Evolutionary conservation across 2,329 filamentous ascomycete genomes (phyloP).

Genomic region (Cercospora sesami): DNA sequence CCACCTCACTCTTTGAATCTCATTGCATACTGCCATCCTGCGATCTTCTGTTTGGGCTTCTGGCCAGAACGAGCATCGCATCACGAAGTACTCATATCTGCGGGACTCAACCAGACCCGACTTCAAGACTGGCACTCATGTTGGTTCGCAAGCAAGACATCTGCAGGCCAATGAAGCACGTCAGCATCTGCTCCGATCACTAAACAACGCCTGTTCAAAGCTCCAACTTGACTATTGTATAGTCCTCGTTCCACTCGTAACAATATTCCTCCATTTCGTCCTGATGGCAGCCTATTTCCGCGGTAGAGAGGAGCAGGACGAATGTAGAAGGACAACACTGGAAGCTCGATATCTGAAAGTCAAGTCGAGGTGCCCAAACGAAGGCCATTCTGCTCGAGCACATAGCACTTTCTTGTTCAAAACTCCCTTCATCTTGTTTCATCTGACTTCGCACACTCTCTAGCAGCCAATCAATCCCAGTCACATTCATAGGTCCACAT

Average conservation of each 20-base stretch:
- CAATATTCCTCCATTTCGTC: not conserved
- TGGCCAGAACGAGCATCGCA: not conserved
- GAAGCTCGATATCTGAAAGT: not conserved
- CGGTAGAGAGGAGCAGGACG: not conserved
- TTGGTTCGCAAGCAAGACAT: not conserved
- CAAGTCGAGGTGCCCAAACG: not conserved
- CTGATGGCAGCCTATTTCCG: not conserved
- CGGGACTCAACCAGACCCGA: not conserved
- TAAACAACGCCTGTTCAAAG: not conserved
- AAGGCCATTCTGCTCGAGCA: not conserved
- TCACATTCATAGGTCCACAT: not conserved
- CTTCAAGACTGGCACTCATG: not conserved
- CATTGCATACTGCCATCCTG: not conserved
- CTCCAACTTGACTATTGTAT: not conserved
- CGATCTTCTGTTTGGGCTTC: not conserved
- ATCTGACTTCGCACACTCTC: not conserved
- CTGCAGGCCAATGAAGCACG: not conserved
- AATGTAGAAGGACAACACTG: not conserved
- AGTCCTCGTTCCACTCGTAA: not conserved
- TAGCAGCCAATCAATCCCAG: not conserved
- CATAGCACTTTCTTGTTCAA: not conserved
- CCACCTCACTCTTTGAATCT: not conserved
- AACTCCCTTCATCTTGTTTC: not conserved
- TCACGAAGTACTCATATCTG: not conserved
- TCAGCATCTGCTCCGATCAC: not conserved